Percentiles rank a stretch among this genome's conserved stretches.
Evolutionary conservation across 139 green algal species (phyloP).

Genomic region (Volvox africanus): DNA sequence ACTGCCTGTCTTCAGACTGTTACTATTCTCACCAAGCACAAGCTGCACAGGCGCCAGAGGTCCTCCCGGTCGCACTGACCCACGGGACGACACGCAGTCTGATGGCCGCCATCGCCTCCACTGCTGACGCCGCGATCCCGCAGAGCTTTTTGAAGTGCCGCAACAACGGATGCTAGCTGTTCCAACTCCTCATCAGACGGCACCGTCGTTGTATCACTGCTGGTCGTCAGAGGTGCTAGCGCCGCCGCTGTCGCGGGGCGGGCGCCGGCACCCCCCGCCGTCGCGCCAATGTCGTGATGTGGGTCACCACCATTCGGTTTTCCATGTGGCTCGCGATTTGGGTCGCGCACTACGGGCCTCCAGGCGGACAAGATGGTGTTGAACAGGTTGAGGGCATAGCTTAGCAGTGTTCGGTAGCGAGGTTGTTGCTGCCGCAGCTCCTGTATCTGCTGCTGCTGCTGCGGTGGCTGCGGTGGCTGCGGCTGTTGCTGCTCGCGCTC

Average conservation of each 20-base stretch:
- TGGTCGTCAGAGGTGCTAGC: background rate
- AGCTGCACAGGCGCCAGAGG: conserved; percentile 30
- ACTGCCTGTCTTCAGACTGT: no score
- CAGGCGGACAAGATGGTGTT: background rate
- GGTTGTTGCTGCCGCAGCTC: background rate
- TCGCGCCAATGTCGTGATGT: no score
- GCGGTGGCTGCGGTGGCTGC: background rate
- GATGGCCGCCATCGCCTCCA: background rate
- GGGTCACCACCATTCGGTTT: no score
- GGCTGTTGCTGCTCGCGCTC: background rate
- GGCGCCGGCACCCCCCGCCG: background rate
- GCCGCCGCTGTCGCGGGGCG: background rate
- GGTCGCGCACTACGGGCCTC: background rate
- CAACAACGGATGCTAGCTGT: background rate
- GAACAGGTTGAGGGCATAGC: conserved; percentile 24
- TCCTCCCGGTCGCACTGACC: conserved; percentile 6
- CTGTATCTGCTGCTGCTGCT: background rate
- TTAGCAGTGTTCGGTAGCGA: conserved; percentile 11
- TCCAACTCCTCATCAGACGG: background rate
- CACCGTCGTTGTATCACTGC: background rate
- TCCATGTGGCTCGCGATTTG: background rate
- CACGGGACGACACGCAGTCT: background rate
- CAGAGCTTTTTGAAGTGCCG: conserved; percentile 29
- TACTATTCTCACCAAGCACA: conserved; percentile 20
- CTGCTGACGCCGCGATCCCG: background rate